Conservation (phyloP, 2,329 filamentous ascomycete species). For the Neonectria coccinea region DNA sequence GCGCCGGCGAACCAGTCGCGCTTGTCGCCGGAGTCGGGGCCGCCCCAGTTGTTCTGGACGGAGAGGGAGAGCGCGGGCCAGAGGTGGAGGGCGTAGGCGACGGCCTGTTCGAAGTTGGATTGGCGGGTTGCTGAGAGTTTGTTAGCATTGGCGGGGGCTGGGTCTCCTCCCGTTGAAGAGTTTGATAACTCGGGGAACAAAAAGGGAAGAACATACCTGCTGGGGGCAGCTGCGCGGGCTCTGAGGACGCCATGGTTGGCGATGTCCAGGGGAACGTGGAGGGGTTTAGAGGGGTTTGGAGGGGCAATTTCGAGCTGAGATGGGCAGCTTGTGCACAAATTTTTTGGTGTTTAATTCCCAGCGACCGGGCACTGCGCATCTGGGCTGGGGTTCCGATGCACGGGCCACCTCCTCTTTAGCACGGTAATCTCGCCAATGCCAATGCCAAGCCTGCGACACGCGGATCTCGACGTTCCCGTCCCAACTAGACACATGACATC, state of each 20-base stretch:
- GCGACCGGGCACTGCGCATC: not conserved
- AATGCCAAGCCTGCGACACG: slow-evolving; percentile 1
- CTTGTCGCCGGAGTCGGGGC: slow-evolving; percentile 84
- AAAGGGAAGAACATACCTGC: slow-evolving; percentile 43
- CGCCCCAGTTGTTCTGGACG: slow-evolving; percentile 89
- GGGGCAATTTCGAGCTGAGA: slow-evolving; percentile 42
- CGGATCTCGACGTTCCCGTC: not conserved
- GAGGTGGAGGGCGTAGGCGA: slow-evolving; percentile 85
- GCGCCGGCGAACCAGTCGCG: slow-evolving; percentile 96
- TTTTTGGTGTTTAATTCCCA: slow-evolving; percentile 45
- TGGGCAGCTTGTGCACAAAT: slow-evolving; percentile 41
- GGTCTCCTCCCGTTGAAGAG: not conserved
- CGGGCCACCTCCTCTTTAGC: slow-evolving; percentile 14
- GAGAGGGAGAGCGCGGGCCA: slow-evolving; percentile 92
- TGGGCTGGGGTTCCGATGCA: slow-evolving; percentile 2
- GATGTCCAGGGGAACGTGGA: slow-evolving; percentile 9
- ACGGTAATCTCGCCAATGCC: slow-evolving; percentile 7
- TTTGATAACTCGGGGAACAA: not conserved
- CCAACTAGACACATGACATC: slow-evolving; percentile 40
- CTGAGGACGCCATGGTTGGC: slow-evolving; percentile 49
- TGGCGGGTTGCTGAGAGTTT: slow-evolving; percentile 63
- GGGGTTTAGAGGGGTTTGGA: slow-evolving; percentile 48
- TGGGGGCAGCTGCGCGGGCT: slow-evolving; percentile 47
- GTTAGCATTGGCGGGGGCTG: slow-evolving; percentile 1
- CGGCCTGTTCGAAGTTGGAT: slow-evolving; percentile 83